These are phyloP conservation scores for Ensete glaucum DNA, from an alignment of 176 grass and related monocot species.

Conservation along the genomic window DNA sequence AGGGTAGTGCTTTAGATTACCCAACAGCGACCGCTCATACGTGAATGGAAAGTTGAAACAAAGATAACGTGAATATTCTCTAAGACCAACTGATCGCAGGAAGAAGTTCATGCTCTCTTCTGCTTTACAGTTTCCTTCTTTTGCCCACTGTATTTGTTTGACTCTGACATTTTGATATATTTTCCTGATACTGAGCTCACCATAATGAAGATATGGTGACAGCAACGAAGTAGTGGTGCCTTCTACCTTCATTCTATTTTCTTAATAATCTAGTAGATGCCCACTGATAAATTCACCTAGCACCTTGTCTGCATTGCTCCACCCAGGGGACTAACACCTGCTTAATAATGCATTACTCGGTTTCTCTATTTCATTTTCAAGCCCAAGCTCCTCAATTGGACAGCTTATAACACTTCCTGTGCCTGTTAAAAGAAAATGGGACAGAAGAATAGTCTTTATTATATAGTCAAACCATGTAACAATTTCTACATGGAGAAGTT, in stretches of 20 bases:
- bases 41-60: slow-evolving; percentile 98
- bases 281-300: slow-evolving; percentile 62
- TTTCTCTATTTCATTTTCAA: slow-evolving; percentile 85
- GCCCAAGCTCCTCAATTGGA: slow-evolving; percentile 61
- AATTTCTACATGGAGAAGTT: background rate
- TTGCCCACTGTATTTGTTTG: slow-evolving; percentile 57
- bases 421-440: slow-evolving; percentile 36
- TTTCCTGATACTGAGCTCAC: slow-evolving; percentile 82
- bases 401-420: slow-evolving; percentile 40
- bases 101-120: slow-evolving; percentile 65
- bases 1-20: slow-evolving; percentile 81
- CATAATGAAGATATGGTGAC: slow-evolving; percentile 88
- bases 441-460: background rate
- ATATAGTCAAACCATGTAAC: background rate
- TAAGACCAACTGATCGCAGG: slow-evolving; percentile 60
- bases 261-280: slow-evolving; percentile 65
- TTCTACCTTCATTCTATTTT: slow-evolving; percentile 61
- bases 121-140: slow-evolving; percentile 49
- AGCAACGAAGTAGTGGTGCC: slow-evolving; percentile 68
- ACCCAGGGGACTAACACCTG: slow-evolving; percentile 80
- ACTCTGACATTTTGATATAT: slow-evolving; percentile 51
- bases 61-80: slow-evolving; percentile 90
- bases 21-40: slow-evolving; percentile 65
- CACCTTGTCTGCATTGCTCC: slow-evolving; percentile 59
- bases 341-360: slow-evolving; percentile 85